Evolutionary conservation across 495 filamentous ascomycete species (phyloP), one percentile per base, ranked within the genome.

Genomic region (Aspergillus taichungensis): DNA sequence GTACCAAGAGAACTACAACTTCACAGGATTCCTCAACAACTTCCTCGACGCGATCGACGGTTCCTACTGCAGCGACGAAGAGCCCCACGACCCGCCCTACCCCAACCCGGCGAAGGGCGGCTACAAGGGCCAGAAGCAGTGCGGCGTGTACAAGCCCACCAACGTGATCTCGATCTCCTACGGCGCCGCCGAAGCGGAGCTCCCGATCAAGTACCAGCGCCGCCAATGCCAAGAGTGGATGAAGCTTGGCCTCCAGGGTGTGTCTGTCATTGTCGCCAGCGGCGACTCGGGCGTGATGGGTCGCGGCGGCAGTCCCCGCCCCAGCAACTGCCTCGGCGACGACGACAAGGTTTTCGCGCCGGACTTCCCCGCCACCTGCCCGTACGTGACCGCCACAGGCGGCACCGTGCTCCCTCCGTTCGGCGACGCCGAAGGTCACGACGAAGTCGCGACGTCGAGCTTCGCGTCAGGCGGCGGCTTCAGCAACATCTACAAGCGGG

Each of bases 381-480:
- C 77, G 0, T 71, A 67, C 51, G 50, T 79, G 33, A 80, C 77
- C 13, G 53, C 67, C 29, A 71, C 74, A 7, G 75, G 75, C 9
- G 71, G 63, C 6, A 76, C 75, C 10, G 55, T 67, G 12, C 57
- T 79, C 10, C 59, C 64, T 0, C 32, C 51, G 7, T 60, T 58
- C 3, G 69, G 66, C 34, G 51, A 46, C 9, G 54, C 68, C 35
- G 59, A 53, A 12, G 54, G 54, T 28, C 57, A 65, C 38, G 61
- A 74, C 51, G 61, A 74, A 48, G 60, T 64, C 44, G 52, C 73
- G 52, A 53, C 68, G 43, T 49, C 58, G 28, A 53, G 74, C 44
- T 71, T 77, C 61, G 61, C 63, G 14, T 79, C 74, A 6, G 80
- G 81, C 14, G 80, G 83, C 31, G 82, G 82, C 9, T 86, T 87